Percentiles rank a stretch among this genome's conserved stretches.
Conservation (phyloP, 331 rosid species). For the Pyrus hybrid region DNA sequence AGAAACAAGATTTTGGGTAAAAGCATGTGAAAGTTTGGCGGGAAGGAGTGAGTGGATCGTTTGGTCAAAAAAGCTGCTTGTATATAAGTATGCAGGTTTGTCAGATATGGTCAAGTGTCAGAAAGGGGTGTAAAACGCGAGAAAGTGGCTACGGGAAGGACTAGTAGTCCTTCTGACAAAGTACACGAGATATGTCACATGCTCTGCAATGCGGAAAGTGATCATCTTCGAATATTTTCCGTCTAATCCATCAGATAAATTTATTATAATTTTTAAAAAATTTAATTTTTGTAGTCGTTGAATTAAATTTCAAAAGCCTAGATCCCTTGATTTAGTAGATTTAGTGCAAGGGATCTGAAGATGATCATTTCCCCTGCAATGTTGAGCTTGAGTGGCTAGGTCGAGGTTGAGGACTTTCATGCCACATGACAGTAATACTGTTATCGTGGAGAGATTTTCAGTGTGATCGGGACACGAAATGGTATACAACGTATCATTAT, state of each 20-base stretch:
- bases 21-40: too few relatives aligned
- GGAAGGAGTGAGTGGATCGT: too few relatives aligned
- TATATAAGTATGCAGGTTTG: neutral
- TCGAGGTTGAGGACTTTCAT: too few relatives aligned
- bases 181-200: neutral
- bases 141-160: neutral
- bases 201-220: neutral
- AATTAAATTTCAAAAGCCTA: fast-evolving
- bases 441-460: too few relatives aligned
- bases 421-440: too few relatives aligned
- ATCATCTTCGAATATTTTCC: too few relatives aligned
- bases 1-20: neutral
- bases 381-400: neutral
- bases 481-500: fast-evolving
- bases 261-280: too few relatives aligned
- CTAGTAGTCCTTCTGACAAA: too few relatives aligned
- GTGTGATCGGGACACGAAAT: fast-evolving
- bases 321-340: too few relatives aligned
- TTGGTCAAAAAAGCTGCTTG: neutral
- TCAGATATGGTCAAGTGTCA: neutral
- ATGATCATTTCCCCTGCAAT: too few relatives aligned
- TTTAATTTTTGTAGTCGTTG: fast-evolving
- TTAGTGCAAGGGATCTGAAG: fast-evolving
- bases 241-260: fast-evolving
- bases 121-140: neutral